These are phyloP conservation scores for Dothistroma pini DNA, from an alignment of 2,329 filamentous ascomycete species.

Conservation along the genomic window DNA sequence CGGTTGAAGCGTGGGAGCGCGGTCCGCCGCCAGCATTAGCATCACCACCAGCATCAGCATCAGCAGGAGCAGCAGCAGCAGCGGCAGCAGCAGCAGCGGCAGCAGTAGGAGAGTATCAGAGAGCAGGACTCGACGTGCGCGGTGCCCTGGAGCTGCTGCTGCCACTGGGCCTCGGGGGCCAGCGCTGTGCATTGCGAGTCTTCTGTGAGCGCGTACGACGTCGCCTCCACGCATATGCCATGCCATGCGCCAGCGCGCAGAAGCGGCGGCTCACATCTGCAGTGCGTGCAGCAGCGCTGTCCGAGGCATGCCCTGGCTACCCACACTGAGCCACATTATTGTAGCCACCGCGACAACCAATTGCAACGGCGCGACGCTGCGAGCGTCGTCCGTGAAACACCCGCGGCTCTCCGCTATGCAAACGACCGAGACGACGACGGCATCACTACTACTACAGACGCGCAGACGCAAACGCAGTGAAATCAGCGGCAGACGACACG, in stretches of 20 bases:
- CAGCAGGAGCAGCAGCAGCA: no score
- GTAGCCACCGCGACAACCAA: not conserved
- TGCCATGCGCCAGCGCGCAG: not conserved
- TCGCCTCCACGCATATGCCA: constrained; percentile 2
- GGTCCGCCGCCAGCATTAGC: constrained; percentile 4
- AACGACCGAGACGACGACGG: not conserved
- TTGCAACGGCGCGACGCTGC: not conserved
- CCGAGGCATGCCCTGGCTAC: not conserved
- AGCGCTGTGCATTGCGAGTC: no score
- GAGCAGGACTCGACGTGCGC: not conserved
- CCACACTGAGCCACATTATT: no score
- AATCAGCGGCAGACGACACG: not conserved
- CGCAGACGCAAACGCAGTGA: not conserved
- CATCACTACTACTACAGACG: not conserved
- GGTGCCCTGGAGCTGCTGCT: not conserved
- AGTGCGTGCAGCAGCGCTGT: not conserved
- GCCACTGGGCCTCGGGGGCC: no score
- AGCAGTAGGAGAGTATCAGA: no score
- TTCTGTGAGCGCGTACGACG: not conserved
- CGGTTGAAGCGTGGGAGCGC: constrained; percentile 9
- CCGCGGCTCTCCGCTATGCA: not conserved
- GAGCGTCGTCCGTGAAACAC: not conserved
- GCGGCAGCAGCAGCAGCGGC: no score
- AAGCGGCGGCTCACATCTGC: not conserved
- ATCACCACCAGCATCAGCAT: no score